Evolutionary conservation across 257 asterid genomes (phyloP).

Genomic region (Ilex aquifolium): DNA sequence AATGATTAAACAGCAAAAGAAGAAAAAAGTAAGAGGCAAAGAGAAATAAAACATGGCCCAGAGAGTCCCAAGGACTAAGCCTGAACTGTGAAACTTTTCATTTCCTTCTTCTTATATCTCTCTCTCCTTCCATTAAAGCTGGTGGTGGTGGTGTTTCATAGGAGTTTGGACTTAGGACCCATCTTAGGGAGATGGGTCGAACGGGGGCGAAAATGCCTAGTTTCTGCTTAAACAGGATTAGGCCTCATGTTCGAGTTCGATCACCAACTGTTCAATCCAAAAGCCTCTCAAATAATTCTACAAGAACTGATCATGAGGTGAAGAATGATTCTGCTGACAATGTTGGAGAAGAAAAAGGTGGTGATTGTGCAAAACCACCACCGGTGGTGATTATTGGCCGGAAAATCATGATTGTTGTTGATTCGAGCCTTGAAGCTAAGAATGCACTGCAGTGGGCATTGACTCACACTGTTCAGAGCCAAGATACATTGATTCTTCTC

Average conservation of each 20-base stretch:
- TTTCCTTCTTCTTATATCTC: slow-evolving; percentile 24
- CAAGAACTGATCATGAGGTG: slow-evolving; percentile 12
- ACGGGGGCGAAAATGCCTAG: slow-evolving; percentile 53
- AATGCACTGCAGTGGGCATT: slow-evolving; percentile 74
- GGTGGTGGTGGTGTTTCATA: not conserved
- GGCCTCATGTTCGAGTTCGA: slow-evolving; percentile 68
- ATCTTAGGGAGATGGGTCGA: slow-evolving; percentile 32
- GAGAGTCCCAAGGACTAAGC: not conserved
- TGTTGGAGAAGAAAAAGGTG: slow-evolving; percentile 9
- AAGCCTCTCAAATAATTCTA: not conserved
- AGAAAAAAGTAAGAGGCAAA: slow-evolving; percentile 6
- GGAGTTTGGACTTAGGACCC: slow-evolving; percentile 7
- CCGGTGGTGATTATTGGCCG: slow-evolving; percentile 32
- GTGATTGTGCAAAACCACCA: slow-evolving; percentile 8
- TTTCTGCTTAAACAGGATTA: slow-evolving; percentile 64
- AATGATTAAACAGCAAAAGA: slow-evolving; percentile 25
- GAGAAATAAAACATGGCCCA: slow-evolving; percentile 24
- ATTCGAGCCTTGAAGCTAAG: slow-evolving; percentile 54
- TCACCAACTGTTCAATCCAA: slow-evolving; percentile 35
- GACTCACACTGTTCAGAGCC: slow-evolving; percentile 62
- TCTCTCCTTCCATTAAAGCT: slow-evolving; percentile 8
- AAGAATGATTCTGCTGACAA: slow-evolving; percentile 3
- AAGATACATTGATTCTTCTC: slow-evolving; percentile 57
- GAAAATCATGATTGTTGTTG: slow-evolving; percentile 74
- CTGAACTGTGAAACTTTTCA: slow-evolving; percentile 6